A percentile compares a stretch with the other conserved stretches of the same genome.
phyloP scores from a whole-genome alignment of 345 rosid genomes.

The Hevea brasiliensis region DNA sequence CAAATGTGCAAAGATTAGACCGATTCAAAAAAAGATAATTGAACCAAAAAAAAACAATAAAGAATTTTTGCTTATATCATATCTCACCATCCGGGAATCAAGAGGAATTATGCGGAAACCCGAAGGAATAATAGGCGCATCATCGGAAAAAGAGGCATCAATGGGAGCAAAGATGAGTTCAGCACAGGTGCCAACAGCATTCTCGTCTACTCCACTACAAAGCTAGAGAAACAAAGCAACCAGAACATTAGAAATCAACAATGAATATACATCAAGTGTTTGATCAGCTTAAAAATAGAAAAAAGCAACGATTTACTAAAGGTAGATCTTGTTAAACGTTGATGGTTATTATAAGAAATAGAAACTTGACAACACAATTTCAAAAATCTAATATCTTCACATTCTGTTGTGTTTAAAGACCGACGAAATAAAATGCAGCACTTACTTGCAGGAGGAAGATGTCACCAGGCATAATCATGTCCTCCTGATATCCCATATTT shows the following conservation, averaged over 20 bases:
- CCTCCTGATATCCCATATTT: conserved; percentile 89
- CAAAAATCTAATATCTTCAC: too few species aligned
- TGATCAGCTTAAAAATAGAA: background rate
- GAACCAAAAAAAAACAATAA: background rate
- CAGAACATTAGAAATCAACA: background rate
- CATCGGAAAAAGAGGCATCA: conserved; percentile 97
- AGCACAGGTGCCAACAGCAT: conserved; percentile 87
- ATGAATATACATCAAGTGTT: background rate
- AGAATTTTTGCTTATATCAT: background rate
- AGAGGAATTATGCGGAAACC: conserved; percentile 99
- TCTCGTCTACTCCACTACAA: conserved; percentile 88
- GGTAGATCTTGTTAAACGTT: background rate
- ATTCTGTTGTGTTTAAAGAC: too few species aligned
- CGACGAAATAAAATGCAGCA: background rate
- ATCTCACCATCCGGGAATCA: conserved; percentile 77
- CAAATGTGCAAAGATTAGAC: background rate
- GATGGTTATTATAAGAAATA: too few species aligned
- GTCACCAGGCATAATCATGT: conserved; percentile 78
- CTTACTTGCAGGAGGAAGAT: conserved; percentile 88
- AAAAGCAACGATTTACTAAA: background rate
- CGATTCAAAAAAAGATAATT: background rate
- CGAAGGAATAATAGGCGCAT: conserved; percentile 95
- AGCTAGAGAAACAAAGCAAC: conserved; percentile 13
- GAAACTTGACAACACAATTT: too few species aligned
- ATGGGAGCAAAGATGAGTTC: conserved; percentile 98